Base-by-base conservation (phyloP, 2,329 filamentous ascomycete genomes). In the Leptographium galeiforme region DNA sequence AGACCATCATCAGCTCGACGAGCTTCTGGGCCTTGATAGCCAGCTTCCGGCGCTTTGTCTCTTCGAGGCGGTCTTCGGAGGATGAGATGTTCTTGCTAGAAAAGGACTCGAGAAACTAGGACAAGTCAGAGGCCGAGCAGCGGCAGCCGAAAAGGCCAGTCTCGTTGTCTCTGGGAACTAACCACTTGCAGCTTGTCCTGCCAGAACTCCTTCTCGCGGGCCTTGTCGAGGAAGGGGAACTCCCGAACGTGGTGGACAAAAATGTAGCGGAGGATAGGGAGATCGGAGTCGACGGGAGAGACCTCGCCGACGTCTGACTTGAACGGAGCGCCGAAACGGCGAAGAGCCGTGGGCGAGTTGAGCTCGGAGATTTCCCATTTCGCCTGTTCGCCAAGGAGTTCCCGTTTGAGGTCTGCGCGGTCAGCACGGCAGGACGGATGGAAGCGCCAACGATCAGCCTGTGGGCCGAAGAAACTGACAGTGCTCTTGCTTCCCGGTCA, bases 1-100 rank as follows among this genome's bases (percentile, higher is more conserved):
- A 97, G 10, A 98, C 93, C 89, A 98, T 96, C 93, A 98, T 98
- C 57, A 98, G 75, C 74, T 98, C 93, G 12, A 98, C 88, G 55
- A 98, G 73, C 72, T 98, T 98, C 67, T 93, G 85, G 48, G 87
- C 89, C 76, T 98, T 98, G 61, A 84, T 76, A 4, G 93, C 91
- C 59, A 98, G 72, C 68, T 98, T 98, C 59, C 84, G 79, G 55
- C 93, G 81, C 73, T 98, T 98, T 11, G 93, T 97, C 69, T 96
- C 89, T 70, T 98, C 93, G 34, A 97, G 72, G 5, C 93, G 82
- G 66, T 98, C 93, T 70, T 97, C 93, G 6, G 91, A 96, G 7
- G 90, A 95, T 2, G 91, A 97, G 45, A 98, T 96, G 66, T 91
- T 87, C 67, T 97, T 98, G 65, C 85, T 93, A 14, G 93, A 91